Base-by-base conservation (phyloP, 73 alveolate species). In the Paramecium caudatum region DNA sequence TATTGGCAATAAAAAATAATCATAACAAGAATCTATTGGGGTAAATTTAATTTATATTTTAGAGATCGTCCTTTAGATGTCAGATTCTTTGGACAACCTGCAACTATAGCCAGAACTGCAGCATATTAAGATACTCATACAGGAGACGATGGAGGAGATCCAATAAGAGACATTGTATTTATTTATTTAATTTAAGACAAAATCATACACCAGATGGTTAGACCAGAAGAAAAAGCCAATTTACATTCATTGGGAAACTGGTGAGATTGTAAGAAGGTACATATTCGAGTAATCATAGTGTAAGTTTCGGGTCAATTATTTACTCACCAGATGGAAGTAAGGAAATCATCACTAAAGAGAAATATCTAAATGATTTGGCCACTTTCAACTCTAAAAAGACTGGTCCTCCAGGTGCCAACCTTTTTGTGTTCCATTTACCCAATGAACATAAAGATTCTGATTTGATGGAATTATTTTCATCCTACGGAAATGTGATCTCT, bases 351-450 rank as follows among this genome's bases (percentile, higher is more conserved):
- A 65, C 83, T 33, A 65, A 65, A 33, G 83, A 65, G 34, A 65
- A 65, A 23, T 49, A 83, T 49, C 36, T 50, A 25, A 49, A 36
- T 61, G 78, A 47, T 49, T 37, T 49, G 3, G 61, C 50, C 10
- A 32, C 82, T 13, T 49, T 47, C 37, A 70, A 65, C 15, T 83
- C 78, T 12, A 83, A 83, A 36, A 83, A 83, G 30, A 65, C 78
- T 48, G 91, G 91, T 3, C 91, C 91, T 5, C 91, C 91, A 30
- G 91, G 91, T 9, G 91, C 91, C 15, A 83, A 83, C 36, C 84
- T 83, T 4, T 83, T 83, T 55, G 82, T 83, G 25, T 83, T 83
- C 55, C 91, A 83, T 32, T 83, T 83, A 36, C 91, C 91, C 1
- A 83, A 83, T 50, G 91, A 83, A 46, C 82, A 83, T 43, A 83